Conservation (phyloP, 1,284 basidiomycete species). For the Gymnopus androsaceus region DNA sequence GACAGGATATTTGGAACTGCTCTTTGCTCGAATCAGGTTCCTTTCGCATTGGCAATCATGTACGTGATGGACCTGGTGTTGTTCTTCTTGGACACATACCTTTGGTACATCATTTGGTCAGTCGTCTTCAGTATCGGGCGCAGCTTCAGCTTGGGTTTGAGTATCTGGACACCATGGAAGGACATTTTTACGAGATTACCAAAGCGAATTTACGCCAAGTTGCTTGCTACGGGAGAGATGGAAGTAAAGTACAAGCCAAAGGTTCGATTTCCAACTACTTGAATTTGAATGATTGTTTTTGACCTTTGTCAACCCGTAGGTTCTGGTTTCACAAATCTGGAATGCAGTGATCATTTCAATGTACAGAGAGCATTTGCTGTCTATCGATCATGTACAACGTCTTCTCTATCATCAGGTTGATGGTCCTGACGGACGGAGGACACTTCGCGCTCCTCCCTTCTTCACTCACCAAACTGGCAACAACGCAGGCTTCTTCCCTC, state of each 20-base stretch:
- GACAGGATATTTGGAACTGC: conserved; percentile 80
- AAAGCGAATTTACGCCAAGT: conserved; percentile 94
- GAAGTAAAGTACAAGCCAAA: conserved; percentile 98
- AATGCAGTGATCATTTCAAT: conserved; percentile 98
- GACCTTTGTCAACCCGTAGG: conserved; percentile 40
- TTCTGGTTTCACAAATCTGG: conserved; percentile 96
- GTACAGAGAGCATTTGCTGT: conserved; percentile 95
- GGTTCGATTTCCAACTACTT: conserved; percentile 37
- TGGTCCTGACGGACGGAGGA: conserved; percentile 81
- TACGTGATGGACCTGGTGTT: conserved; percentile 93
- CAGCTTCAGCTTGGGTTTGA: conserved; percentile 87
- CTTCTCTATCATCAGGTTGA: conserved; percentile 94
- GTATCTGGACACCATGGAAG: conserved; percentile 97
- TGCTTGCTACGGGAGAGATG: conserved; percentile 92
- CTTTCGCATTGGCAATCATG: conserved; percentile 93
- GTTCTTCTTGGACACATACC: conserved; percentile 97
- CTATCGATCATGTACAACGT: conserved; percentile 93
- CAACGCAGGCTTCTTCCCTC: conserved; percentile 85
- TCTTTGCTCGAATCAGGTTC: conserved; percentile 86
- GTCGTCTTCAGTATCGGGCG: conserved; percentile 91
- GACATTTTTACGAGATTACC: conserved; percentile 94
- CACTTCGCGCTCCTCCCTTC: conserved; percentile 91
- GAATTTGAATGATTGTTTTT: background rate
- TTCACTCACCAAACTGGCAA: conserved; percentile 87
- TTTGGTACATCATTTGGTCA: conserved; percentile 97